Evolutionary conservation across 2,329 filamentous ascomycete genomes (phyloP).

Genomic region (Plectosphaerella plurivora): DNA sequence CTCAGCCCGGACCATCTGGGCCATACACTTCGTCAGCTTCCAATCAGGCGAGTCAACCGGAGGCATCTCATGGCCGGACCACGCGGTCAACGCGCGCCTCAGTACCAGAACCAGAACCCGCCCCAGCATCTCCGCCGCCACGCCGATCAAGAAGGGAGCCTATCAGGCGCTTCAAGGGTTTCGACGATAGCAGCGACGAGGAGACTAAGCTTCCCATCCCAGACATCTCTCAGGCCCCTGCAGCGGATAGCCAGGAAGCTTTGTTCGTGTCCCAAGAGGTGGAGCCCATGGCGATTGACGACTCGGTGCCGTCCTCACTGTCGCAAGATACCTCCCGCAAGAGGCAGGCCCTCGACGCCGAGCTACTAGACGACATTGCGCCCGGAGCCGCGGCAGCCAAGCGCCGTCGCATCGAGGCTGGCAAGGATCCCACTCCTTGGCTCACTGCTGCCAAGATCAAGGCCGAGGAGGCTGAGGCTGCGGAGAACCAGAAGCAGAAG

Average conservation of each 20-base stretch:
- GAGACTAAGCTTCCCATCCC: conserved; percentile 33
- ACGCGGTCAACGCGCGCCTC: too few relatives aligned
- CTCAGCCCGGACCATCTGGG: too few relatives aligned
- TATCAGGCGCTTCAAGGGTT: conserved; percentile 64
- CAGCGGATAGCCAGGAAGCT: conserved; percentile 16
- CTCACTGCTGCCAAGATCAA: conserved; percentile 14
- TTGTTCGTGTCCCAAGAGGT: conserved; percentile 54
- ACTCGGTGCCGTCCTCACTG: conserved; percentile 10
- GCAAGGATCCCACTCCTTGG: conserved; percentile 39
- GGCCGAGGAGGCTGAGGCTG: conserved; percentile 18
- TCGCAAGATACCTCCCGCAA: conserved; percentile 33
- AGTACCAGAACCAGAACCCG: too few relatives aligned
- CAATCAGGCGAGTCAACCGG: too few relatives aligned
- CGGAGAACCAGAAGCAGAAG: conserved; percentile 12
- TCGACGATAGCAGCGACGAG: conserved; percentile 43
- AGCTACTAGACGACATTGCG: conserved; percentile 67
- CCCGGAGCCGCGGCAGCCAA: conserved; percentile 76
- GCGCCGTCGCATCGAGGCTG: conserved; percentile 63
- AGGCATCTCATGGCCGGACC: too few relatives aligned
- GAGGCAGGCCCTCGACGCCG: conserved; percentile 36
- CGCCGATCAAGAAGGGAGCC: conserved; percentile 16
- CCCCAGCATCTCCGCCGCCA: conserved; percentile 10
- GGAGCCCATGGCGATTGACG: background rate
- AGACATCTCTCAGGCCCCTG: conserved; percentile 7
- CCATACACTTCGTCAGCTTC: too few relatives aligned